A percentile compares a stretch with the other conserved stretches of the same genome.
These are phyloP conservation scores for Forsythia viridissima DNA, from an alignment of 257 asterid species.

Conservation along the genomic window DNA sequence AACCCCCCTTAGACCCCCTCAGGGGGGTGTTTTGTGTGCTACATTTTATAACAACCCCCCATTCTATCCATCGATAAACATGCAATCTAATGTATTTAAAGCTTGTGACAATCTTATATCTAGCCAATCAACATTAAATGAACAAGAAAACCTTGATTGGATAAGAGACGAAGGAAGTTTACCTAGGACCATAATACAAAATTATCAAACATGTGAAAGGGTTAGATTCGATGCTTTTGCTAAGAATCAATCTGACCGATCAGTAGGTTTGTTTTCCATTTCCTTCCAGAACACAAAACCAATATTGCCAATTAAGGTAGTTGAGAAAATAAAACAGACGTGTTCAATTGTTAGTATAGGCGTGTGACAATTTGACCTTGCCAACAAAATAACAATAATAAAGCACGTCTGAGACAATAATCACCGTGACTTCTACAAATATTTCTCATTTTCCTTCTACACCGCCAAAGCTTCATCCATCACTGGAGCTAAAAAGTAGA, in stretches of 20 bases:
- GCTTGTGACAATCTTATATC: background rate
- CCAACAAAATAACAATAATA: background rate
- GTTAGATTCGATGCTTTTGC: background rate
- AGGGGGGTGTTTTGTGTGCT: no score
- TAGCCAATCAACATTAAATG: background rate
- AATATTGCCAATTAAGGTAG: background rate
- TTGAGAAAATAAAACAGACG: constrained; percentile 15
- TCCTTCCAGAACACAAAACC: background rate
- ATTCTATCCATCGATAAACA: no score
- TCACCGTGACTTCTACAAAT: background rate
- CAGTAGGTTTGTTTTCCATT: background rate
- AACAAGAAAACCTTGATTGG: background rate
- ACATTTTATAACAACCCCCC: no score
- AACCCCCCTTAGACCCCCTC: no score
- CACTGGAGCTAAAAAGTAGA: background rate
- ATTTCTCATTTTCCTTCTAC: background rate
- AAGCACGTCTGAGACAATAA: no score
- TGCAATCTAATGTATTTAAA: no score
- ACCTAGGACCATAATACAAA: background rate
- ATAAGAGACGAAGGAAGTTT: background rate
- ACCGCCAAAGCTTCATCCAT: background rate
- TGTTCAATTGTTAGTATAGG: background rate
- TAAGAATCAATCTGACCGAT: background rate
- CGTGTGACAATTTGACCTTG: background rate
- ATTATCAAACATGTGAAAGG: background rate